Conservation (phyloP, 345 rosid genomes). For the Syzygium aromaticum region DNA sequence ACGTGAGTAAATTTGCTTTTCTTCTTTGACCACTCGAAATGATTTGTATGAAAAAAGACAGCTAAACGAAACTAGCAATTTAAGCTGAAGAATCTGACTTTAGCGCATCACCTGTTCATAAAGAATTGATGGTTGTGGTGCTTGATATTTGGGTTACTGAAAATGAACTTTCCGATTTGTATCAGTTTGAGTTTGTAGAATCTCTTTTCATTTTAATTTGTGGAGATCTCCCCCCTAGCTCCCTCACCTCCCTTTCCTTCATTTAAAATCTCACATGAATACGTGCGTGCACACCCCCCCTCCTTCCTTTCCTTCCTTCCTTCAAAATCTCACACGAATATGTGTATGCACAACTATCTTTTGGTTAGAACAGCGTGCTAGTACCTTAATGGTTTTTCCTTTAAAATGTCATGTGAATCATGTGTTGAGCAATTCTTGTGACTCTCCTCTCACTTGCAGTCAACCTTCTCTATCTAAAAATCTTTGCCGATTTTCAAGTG, state of each 20-base stretch:
- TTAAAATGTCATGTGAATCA: neutral
- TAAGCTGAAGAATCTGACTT: neutral
- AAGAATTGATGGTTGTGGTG: neutral
- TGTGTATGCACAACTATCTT: neutral
- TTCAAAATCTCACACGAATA: neutral
- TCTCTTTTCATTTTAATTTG: neutral
- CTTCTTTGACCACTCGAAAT: neutral
- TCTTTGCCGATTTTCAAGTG: neutral
- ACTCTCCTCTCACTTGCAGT: neutral
- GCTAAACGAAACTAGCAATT: neutral
- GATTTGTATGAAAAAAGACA: neutral
- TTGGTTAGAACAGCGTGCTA: neutral
- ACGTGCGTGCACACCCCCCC: neutral
- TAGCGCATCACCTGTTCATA: neutral
- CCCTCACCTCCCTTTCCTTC: neutral
- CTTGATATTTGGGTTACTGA: neutral
- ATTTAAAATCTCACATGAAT: neutral
- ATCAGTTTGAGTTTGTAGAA: neutral
- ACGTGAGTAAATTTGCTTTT: constrained; percentile 44
- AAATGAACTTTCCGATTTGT: neutral
- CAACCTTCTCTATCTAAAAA: neutral
- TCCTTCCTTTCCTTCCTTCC: neutral
- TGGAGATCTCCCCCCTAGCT: neutral
- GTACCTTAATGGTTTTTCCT: neutral
- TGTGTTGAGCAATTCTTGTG: neutral